Conservation (phyloP, 1,139 yeast genomes). For the Scheffersomyces insectosa region DNA sequence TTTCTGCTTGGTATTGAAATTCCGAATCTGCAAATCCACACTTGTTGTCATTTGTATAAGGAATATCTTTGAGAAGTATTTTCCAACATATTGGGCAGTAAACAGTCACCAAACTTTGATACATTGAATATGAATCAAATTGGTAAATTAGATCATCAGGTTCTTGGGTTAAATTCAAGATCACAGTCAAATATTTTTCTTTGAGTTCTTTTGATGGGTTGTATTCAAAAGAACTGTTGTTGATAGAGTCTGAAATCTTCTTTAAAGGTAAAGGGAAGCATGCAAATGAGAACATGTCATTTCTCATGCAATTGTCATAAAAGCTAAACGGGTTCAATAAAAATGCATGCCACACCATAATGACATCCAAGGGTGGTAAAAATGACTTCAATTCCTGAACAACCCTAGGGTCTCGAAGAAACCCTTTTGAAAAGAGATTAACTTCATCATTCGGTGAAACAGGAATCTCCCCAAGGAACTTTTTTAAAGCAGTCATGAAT, state of each 20-base stretch:
- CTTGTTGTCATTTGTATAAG: slow-evolving; percentile 14
- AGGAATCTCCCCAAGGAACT: background rate
- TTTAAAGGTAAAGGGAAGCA: slow-evolving; percentile 28
- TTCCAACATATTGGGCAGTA: slow-evolving; percentile 21
- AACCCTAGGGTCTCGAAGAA: slow-evolving; percentile 1
- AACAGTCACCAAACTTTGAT: slow-evolving; percentile 7
- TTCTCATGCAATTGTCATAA: slow-evolving; percentile 29
- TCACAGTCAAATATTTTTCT: slow-evolving; percentile 6
- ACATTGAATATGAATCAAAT: slow-evolving; percentile 2
- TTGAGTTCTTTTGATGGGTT: slow-evolving; percentile 10
- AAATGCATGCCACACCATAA: slow-evolving; percentile 44
- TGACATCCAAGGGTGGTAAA: slow-evolving; percentile 37
- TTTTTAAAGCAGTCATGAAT: slow-evolving; percentile 23
- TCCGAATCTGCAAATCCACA: slow-evolving; percentile 25
- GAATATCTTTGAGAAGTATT: slow-evolving; percentile 10
- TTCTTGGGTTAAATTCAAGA: slow-evolving; percentile 2
- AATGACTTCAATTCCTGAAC: slow-evolving; percentile 5
- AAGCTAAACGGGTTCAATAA: slow-evolving; percentile 27
- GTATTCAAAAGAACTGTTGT: slow-evolving; percentile 21
- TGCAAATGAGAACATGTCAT: slow-evolving; percentile 22
- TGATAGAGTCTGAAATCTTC: slow-evolving; percentile 20
- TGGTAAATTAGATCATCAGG: slow-evolving; percentile 4
- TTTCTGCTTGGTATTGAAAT: slow-evolving; percentile 9
- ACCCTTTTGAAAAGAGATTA: slow-evolving; percentile 4
- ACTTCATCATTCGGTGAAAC: slow-evolving; percentile 3